A percentile compares a stretch with the other conserved stretches of the same genome.
phyloP scores from a whole-genome alignment of 306 rosid species.

The Lagenaria siceraria region DNA sequence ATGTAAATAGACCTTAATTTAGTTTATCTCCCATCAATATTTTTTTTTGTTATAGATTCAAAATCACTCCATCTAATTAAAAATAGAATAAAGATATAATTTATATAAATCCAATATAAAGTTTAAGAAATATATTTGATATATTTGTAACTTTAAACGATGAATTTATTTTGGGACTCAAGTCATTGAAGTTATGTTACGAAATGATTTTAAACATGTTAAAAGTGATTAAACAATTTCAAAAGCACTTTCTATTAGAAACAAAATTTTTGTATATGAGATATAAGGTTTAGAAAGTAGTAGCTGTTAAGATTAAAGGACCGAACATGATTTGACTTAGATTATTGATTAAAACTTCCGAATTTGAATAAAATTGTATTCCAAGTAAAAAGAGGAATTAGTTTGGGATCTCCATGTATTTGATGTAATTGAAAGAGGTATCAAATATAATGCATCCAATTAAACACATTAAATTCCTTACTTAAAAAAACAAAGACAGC shows the following conservation, averaged over 20 bases:
- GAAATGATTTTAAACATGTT: too few relatives aligned
- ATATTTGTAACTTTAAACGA: too few relatives aligned
- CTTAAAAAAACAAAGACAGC: neutral
- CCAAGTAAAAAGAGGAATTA: neutral
- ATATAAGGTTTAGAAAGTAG: neutral
- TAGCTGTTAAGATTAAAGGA: neutral
- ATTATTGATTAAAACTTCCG: neutral
- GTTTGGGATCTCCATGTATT: neutral
- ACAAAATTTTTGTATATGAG: too few relatives aligned
- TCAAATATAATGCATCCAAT: neutral
- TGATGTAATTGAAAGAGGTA: neutral
- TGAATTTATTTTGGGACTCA: too few relatives aligned
- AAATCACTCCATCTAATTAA: neutral
- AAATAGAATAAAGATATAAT: neutral
- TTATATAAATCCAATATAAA: neutral
- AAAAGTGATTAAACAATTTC: too few relatives aligned
- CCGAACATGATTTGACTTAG: neutral
- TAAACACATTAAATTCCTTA: neutral
- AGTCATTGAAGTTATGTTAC: too few relatives aligned
- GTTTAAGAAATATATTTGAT: too few relatives aligned
- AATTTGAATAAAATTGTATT: neutral
- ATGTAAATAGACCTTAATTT: neutral
- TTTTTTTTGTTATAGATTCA: neutral
- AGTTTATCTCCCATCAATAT: neutral
- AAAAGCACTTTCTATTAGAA: too few relatives aligned